phyloP scores from a whole-genome alignment of 73 alveolate species.

The Paramecium bursaria region DNA sequence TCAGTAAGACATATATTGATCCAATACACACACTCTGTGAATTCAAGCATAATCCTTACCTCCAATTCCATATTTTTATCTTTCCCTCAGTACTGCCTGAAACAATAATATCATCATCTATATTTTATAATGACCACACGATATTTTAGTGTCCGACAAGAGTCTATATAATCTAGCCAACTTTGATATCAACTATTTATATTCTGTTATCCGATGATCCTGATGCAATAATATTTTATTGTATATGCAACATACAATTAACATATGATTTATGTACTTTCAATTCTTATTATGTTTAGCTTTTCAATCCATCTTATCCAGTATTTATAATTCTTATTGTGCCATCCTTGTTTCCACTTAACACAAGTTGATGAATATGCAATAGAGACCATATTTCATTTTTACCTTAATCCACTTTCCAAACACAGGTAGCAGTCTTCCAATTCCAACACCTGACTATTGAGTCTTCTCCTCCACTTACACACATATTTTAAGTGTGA shows the following conservation, averaged over 20 bases:
- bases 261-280: slow-evolving; percentile 36
- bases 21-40: slow-evolving; percentile 16
- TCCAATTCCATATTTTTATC: slow-evolving; percentile 62
- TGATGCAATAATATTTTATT: slow-evolving; percentile 7
- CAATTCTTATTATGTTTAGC: background rate
- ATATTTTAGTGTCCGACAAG: slow-evolving; percentile 32
- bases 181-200: background rate
- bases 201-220: slow-evolving; percentile 42
- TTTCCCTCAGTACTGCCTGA: slow-evolving; percentile 56
- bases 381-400: slow-evolving; percentile 49
- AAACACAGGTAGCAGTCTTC: slow-evolving; percentile 19
- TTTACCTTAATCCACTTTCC: slow-evolving; percentile 47
- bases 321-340: background rate
- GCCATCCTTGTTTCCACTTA: slow-evolving; percentile 59
- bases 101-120: slow-evolving; percentile 40
- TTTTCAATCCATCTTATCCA: slow-evolving; percentile 2
- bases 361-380: background rate
- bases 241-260: slow-evolving; percentile 41
- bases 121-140: slow-evolving; percentile 24
- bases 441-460: slow-evolving; percentile 27
- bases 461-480: slow-evolving; percentile 58
- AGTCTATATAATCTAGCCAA: background rate
- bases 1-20: slow-evolving; percentile 39
- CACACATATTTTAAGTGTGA: background rate
- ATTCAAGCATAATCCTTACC: slow-evolving; percentile 24